These are phyloP conservation scores for Cunninghamia lanceolata DNA, from an alignment of 75 land plant genomes.

Conservation along the genomic window DNA sequence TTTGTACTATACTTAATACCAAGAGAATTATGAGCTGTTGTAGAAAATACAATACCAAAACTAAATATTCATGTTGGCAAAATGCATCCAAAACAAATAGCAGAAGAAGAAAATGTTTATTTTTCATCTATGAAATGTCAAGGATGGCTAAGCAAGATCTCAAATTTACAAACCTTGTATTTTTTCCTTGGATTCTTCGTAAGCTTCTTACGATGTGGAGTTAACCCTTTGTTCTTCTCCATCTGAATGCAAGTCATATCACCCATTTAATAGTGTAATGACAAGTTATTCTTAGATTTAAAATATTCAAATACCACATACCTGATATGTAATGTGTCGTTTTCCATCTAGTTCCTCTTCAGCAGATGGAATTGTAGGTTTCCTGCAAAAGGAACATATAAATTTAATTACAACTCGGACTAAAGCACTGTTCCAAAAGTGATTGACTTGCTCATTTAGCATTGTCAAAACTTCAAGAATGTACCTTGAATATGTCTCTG, in stretches of 20 bases:
- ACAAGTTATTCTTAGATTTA: neutral
- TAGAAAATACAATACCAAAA: neutral
- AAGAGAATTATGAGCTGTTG: neutral
- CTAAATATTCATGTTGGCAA: neutral
- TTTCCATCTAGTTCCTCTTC: slow-evolving; percentile 73
- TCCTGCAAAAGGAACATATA: slow-evolving; percentile 30
- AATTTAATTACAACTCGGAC: neutral
- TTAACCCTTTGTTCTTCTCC: slow-evolving; percentile 95
- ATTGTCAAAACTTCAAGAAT: slow-evolving; percentile 4
- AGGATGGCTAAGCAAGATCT: neutral
- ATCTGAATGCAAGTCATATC: slow-evolving; percentile 46
- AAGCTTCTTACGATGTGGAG: slow-evolving; percentile 81
- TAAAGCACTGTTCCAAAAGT: neutral
- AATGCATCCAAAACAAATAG: neutral
- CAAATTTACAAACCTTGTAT: slow-evolving; percentile 69
- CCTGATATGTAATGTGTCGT: slow-evolving; percentile 79
- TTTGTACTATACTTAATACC: neutral
- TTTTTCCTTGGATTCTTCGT: slow-evolving; percentile 94
- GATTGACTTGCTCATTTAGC: neutral
- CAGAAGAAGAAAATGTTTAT: neutral
- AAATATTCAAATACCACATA: slow-evolving; percentile 14
- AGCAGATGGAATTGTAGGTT: slow-evolving; percentile 19
- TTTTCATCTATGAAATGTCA: neutral
- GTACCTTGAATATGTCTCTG: slow-evolving; percentile 53
- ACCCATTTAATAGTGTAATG: neutral